These are phyloP conservation scores for Eucalyptus cloeziana DNA, from an alignment of 345 rosid genomes.

Conservation along the genomic window DNA sequence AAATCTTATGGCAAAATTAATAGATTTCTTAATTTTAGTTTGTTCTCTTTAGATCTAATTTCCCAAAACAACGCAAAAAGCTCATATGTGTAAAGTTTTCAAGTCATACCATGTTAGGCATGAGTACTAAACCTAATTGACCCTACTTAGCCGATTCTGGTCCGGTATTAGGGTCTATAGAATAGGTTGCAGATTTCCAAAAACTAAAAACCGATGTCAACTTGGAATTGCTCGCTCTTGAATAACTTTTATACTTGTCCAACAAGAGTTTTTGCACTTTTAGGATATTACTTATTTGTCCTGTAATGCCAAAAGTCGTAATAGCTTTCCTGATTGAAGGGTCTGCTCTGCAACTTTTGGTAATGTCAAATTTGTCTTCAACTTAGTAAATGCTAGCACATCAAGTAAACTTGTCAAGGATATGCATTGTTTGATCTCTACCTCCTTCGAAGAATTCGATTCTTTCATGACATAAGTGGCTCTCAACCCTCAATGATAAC, in stretches of 20 bases:
- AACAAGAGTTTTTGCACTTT: background rate
- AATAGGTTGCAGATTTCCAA: too few relatives aligned
- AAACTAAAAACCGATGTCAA: too few relatives aligned
- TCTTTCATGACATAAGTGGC: background rate
- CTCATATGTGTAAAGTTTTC: background rate
- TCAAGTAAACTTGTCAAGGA: background rate
- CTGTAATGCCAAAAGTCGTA: fast-evolving
- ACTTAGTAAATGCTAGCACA: too few relatives aligned
- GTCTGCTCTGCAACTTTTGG: background rate
- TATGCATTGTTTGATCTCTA: background rate
- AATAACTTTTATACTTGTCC: background rate
- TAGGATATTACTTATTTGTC: background rate
- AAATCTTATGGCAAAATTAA: background rate
- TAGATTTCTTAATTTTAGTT: background rate
- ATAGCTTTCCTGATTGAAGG: too few relatives aligned
- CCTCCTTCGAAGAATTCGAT: background rate
- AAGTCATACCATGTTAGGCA: background rate
- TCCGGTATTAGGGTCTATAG: fast-evolving
- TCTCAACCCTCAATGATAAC: fast-evolving
- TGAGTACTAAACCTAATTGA: too few relatives aligned
- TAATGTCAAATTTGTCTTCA: fast-evolving
- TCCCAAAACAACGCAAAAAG: background rate
- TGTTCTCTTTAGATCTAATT: background rate
- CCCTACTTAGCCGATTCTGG: fast-evolving
- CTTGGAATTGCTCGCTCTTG: fast-evolving